phyloP scores from a whole-genome alignment of 1,284 basidiomycete species.

The Boletus semigastroideus region DNA sequence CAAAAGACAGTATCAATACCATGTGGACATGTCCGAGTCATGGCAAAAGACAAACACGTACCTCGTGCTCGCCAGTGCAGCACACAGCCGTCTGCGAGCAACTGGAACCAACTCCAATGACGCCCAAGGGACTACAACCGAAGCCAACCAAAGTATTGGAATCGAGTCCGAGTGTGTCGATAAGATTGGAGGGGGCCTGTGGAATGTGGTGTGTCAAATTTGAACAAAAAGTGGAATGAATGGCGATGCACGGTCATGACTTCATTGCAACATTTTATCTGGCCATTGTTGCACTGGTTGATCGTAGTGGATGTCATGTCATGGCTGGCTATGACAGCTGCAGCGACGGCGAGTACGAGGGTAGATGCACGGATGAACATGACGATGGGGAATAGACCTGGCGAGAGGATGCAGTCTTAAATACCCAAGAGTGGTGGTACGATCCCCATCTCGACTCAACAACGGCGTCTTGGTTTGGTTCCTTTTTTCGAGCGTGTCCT shows the following conservation, averaged over 20 bases:
- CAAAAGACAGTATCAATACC: not conserved
- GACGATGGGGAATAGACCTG: not conserved
- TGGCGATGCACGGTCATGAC: not conserved
- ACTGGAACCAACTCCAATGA: not conserved
- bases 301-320: not conserved
- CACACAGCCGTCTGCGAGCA: conserved; percentile 13
- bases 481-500: conserved; percentile 13
- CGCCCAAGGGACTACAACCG: conserved; percentile 1
- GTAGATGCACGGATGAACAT: conserved; percentile 17
- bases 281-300: conserved; percentile 13
- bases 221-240: not conserved
- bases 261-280: conserved; percentile 8
- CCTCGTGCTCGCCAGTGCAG: not conserved
- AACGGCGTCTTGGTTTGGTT: conserved; percentile 19
- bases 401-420: conserved; percentile 14
- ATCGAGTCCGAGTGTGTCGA: fast-evolving
- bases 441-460: conserved; percentile 1
- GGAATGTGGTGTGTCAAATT: not conserved
- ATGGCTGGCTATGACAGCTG: conserved; percentile 11
- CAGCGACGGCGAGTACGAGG: conserved; percentile 16
- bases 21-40: not conserved
- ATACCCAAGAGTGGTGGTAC: conserved; percentile 7
- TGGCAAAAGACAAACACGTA: conserved; percentile 3
- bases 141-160: not conserved
- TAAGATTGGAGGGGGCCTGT: conserved; percentile 1